Evolutionary conservation across 306 rosid species (phyloP).

Genomic region (Casuarina cunninghamiana): DNA sequence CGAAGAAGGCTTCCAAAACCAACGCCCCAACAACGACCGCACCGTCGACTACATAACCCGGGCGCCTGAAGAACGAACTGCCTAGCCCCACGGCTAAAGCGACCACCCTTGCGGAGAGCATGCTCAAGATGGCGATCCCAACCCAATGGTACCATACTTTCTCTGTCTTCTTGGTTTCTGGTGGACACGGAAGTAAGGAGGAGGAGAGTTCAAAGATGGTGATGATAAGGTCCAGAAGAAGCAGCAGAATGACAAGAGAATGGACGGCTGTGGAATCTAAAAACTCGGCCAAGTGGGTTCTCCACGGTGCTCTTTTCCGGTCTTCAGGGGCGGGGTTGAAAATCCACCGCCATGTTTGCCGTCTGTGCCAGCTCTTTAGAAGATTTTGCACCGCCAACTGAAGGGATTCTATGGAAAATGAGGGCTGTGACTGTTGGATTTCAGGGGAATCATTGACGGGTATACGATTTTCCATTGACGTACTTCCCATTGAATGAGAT

Average conservation of each 20-base stretch:
- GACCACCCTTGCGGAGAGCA: conserved; percentile 44
- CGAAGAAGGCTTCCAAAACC: conserved; percentile 51
- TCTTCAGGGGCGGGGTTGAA: conserved; percentile 23
- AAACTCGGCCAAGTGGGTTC: conserved; percentile 43
- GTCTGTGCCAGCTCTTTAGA: conserved; percentile 50
- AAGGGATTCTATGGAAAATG: conserved; percentile 34
- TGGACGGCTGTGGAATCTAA: conserved; percentile 59
- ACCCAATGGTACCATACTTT: conserved; percentile 49
- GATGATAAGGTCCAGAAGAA: conserved; percentile 56
- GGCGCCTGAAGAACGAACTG: conserved; percentile 39
- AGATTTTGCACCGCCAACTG: conserved; percentile 45
- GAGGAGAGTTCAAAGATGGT: conserved; percentile 70
- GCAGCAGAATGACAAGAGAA: conserved; percentile 37
- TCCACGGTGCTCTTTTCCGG: conserved; percentile 48
- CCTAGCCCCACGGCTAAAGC: conserved; percentile 54
- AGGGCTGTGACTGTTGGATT: conserved; percentile 26
- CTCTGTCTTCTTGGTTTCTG: conserved; percentile 16
- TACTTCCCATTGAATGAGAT: background rate
- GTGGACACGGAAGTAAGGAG: conserved; percentile 38
- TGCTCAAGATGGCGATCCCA: conserved; percentile 59
- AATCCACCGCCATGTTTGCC: conserved; percentile 46
- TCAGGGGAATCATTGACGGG: conserved; percentile 32
- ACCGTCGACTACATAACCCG: conserved; percentile 57
- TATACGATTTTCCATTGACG: conserved; percentile 36
- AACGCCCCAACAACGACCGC: conserved; percentile 53